Base-by-base conservation (phyloP, 495 filamentous ascomycete genomes). In the Niebla homalea region DNA sequence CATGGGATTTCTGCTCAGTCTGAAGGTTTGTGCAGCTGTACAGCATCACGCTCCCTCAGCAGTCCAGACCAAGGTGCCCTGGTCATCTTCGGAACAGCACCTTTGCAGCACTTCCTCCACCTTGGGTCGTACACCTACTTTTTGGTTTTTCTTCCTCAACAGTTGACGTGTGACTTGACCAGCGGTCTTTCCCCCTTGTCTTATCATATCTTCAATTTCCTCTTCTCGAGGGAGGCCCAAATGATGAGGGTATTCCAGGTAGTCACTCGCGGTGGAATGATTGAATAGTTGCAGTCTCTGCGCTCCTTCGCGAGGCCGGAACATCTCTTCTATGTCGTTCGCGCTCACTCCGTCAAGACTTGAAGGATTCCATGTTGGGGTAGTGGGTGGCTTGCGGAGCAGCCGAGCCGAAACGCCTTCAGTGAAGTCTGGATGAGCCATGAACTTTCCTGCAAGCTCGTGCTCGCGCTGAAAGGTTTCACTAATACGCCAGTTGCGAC, bases 401-500 rank as follows among this genome's bases (percentile, higher is more conserved):
- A 97, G 72, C 20, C 77, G 72, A 22, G 87, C 81, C 47, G 76
- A 77, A 39, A 97, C 89, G 36, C 92, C 92, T 64, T 87, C 81
- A 41, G 76, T 76, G 64, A 97, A 98, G 64, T 98, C 92, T 4
- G 78, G 82, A 59, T 86, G 78, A 29, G 66, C 62, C 90, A 97
- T 94, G 72, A 97, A 96, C 46, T 76, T 73, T 37, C 72, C 61
- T 4, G 92, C 86, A 35, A 97, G 80, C 54, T 78, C 70, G 64
- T 88, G 71, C 68, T 98, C 92, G 35, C 80, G 78, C 60, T 78
- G 69, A 73, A 96, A 97, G 1, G 92, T 79, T 64, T 90, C 74
- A 5, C 71, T 62, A 57, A 97, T 95, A 48, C 64, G 67, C 92
- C 92, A 95, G 2, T 69, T 60, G 52, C 62, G 60, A 48, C 87